Evolutionary conservation across 768 basidiomycete species (phyloP).

Genomic region (Lactifluus subvellereus): DNA sequence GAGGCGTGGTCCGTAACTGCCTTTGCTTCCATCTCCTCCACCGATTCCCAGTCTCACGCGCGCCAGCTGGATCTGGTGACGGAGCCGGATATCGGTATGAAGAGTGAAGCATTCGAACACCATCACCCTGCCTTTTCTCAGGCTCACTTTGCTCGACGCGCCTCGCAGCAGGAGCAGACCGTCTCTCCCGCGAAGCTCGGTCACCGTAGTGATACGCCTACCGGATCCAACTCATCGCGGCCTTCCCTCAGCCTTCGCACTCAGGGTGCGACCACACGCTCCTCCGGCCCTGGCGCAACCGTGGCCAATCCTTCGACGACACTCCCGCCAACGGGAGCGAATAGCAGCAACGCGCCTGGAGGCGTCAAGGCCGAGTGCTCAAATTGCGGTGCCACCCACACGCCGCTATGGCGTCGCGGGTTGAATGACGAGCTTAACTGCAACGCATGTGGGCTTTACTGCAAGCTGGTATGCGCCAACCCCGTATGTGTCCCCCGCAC

Average conservation of each 20-base stretch:
- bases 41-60: conserved; percentile 14
- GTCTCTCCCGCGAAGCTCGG: conserved; percentile 56
- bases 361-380: conserved; percentile 79
- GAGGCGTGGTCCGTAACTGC: conserved; percentile 29
- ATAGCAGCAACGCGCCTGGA: conserved; percentile 42
- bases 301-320: conserved; percentile 28
- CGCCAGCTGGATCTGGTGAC: conserved; percentile 24
- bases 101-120: conserved; percentile 25
- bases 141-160: conserved; percentile 38
- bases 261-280: conserved; percentile 33
- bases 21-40: conserved; percentile 12
- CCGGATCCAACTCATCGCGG: not conserved
- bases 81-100: conserved; percentile 31
- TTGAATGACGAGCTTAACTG: conserved; percentile 87
- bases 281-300: conserved; percentile 60
- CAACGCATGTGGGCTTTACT: conserved; percentile 84
- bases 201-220: conserved; percentile 26
- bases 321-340: conserved; percentile 21
- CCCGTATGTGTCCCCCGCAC: not conserved
- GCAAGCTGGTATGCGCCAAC: conserved; percentile 61
- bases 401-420: conserved; percentile 81
- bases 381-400: conserved; percentile 85
- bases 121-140: conserved; percentile 30
- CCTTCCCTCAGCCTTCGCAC: conserved; percentile 21
- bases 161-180: conserved; percentile 42